Conservation (phyloP, 225 moss, liverwort and hornwort species). For the Rhytidiadelphus loreus region DNA sequence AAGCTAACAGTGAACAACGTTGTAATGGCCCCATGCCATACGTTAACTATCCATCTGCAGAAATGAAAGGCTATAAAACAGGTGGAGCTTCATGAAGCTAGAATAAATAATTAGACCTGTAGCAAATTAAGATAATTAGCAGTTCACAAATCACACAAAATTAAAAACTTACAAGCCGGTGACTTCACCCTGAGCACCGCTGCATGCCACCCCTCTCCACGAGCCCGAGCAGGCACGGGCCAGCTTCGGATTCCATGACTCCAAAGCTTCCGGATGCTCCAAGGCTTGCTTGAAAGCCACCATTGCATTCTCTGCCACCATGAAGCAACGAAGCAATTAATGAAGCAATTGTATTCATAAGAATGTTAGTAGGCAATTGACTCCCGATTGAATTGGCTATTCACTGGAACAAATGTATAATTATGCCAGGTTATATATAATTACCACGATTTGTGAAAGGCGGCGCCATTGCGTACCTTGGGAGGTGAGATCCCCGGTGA, state of each 20-base stretch:
- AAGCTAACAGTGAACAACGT: not conserved
- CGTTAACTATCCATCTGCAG: not conserved
- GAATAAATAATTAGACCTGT: not conserved
- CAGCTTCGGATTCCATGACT: conserved; percentile 22
- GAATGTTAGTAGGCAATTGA: not conserved
- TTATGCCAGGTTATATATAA: not conserved
- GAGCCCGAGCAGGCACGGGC: conserved; percentile 19
- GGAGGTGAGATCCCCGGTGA: not conserved
- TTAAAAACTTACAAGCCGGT: conserved; percentile 17
- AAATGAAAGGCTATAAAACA: not conserved
- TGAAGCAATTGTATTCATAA: not conserved
- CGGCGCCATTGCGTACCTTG: not conserved
- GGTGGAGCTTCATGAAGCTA: not conserved
- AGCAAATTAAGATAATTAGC: not conserved
- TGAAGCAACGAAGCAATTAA: not conserved
- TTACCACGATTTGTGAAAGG: not conserved
- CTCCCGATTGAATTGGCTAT: not conserved
- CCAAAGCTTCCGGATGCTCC: conserved; percentile 15
- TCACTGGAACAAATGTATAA: not conserved
- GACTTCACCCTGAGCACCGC: conserved; percentile 2
- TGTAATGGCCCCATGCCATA: not conserved
- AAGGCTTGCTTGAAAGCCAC: conserved; percentile 28
- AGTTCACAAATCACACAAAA: no score
- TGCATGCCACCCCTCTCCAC: conserved; percentile 36
- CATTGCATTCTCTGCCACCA: conserved; percentile 18